These are phyloP conservation scores for Neurospora sp. DNA, from an alignment of 495 filamentous ascomycete genomes.

Conservation along the genomic window DNA sequence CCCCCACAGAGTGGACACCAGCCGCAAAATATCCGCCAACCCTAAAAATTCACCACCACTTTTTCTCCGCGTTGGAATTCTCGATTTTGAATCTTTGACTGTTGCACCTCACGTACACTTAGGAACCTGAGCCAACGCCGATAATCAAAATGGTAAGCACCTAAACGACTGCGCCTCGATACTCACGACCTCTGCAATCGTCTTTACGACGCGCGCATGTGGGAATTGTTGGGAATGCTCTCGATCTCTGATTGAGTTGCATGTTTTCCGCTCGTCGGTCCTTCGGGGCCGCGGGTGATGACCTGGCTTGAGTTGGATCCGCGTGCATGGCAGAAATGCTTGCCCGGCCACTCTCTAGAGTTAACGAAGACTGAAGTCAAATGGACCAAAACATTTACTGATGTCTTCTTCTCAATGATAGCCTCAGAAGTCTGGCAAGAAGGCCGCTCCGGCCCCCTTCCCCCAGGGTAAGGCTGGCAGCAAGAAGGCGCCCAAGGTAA, in stretches of 20 bases:
- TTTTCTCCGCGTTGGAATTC: conserved; percentile 14
- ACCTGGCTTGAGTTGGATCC: conserved; percentile 69
- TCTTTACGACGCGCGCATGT: background rate
- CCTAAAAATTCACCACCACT: conserved; percentile 22
- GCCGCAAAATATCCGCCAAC: conserved; percentile 18
- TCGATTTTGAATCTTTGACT: conserved; percentile 12
- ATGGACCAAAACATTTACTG: conserved; percentile 67
- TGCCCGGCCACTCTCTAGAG: conserved; percentile 73
- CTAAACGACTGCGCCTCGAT: conserved; percentile 15
- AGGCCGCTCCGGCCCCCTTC: conserved; percentile 91
- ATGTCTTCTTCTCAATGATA: conserved; percentile 99
- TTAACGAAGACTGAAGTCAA: conserved; percentile 73
- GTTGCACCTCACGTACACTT: conserved; percentile 15
- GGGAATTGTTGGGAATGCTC: conserved; percentile 8
- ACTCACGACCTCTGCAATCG: conserved; percentile 10
- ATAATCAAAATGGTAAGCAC: conserved; percentile 37
- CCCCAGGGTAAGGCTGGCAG: conserved; percentile 83
- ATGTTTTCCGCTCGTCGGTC: conserved; percentile 40
- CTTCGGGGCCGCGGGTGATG: conserved; percentile 51
- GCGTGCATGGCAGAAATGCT: conserved; percentile 47
- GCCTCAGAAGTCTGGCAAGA: conserved; percentile 96
- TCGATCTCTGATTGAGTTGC: conserved; percentile 30
- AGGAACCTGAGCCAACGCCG: conserved; percentile 21
- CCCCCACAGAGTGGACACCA: conserved; percentile 1
- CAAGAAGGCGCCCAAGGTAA: conserved; percentile 95